phyloP scores from a whole-genome alignment of 345 rosid species.

The Erucastrum elatum region DNA sequence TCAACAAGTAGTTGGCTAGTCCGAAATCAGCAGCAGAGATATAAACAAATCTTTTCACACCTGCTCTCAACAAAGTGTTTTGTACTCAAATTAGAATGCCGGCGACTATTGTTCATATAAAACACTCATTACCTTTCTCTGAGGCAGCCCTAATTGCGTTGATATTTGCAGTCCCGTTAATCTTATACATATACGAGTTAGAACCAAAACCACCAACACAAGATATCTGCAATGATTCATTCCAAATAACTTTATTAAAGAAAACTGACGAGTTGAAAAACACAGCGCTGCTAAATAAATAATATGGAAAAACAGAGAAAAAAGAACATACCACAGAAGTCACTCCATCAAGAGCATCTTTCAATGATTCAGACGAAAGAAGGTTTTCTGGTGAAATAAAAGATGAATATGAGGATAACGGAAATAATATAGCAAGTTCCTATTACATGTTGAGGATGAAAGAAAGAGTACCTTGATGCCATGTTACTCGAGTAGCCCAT shows the following conservation, averaged over 20 bases:
- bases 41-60: constrained; percentile 83
- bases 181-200: constrained; percentile 88
- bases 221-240: constrained; percentile 59
- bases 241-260: not conserved
- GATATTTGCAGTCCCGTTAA: constrained; percentile 93
- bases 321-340: constrained; percentile 72
- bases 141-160: constrained; percentile 91
- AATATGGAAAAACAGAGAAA: not conserved
- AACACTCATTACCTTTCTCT: constrained; percentile 60
- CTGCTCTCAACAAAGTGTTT: constrained; percentile 38
- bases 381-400: constrained; percentile 63
- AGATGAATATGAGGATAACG: constrained; percentile 1
- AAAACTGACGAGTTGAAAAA: not conserved
- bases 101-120: no score
- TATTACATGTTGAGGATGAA: constrained; percentile 1
- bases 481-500: constrained; percentile 72
- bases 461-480: constrained; percentile 76
- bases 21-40: constrained; percentile 97
- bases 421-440: not conserved
- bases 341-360: constrained; percentile 80
- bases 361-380: constrained; percentile 72
- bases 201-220: constrained; percentile 98
- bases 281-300: not conserved
- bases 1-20: constrained; percentile 66
- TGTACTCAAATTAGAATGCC: constrained; percentile 12